Percentiles rank a stretch among this genome's conserved stretches.
Evolutionary conservation across 2,329 filamentous ascomycete genomes (phyloP).

Genomic region (Boeremia exigua): DNA sequence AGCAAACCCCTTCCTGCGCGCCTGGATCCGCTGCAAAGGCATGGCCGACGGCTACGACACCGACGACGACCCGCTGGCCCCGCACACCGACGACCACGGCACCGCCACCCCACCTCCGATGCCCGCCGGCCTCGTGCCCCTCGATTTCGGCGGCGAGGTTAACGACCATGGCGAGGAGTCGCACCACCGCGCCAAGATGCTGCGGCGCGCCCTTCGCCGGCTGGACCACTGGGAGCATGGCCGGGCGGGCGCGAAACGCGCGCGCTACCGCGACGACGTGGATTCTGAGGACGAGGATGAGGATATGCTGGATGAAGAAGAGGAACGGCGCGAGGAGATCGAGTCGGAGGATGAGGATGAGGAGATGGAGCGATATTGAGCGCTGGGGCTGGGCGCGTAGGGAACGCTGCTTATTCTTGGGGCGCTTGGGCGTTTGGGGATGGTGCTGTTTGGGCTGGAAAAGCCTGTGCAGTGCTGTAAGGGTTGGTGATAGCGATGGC

Average conservation of each 20-base stretch:
- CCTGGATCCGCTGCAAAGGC: conserved; percentile 67
- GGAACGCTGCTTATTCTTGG: no score
- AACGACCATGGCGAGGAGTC: conserved; percentile 82
- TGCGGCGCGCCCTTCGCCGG: conserved; percentile 68
- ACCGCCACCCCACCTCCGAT: conserved; percentile 42
- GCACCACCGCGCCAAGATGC: conserved; percentile 68
- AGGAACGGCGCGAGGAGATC: conserved; percentile 39
- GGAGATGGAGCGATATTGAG: conserved; percentile 34
- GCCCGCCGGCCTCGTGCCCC: conserved; percentile 64
- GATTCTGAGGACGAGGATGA: conserved; percentile 33
- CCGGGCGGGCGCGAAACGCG: conserved; percentile 7
- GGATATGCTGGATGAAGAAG: conserved; percentile 37
- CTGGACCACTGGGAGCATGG: conserved; percentile 71
- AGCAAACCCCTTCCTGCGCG: conserved; percentile 71
- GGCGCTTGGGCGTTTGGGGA: no score
- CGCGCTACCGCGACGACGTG: conserved; percentile 8
- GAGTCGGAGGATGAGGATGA: conserved; percentile 37
- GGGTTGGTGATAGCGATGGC: no score
- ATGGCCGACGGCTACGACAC: conserved; percentile 56
- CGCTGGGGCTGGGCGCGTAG: neutral
- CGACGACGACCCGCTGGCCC: conserved; percentile 46
- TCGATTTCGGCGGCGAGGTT: conserved; percentile 60
- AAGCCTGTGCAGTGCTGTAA: no score
- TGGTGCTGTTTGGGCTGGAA: no score
- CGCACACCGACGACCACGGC: conserved; percentile 42